A percentile compares a stretch with the other conserved stretches of the same genome.
phyloP scores from a whole-genome alignment of 2,329 filamentous ascomycete species.

The Aspergillus fumigatiaffinis region DNA sequence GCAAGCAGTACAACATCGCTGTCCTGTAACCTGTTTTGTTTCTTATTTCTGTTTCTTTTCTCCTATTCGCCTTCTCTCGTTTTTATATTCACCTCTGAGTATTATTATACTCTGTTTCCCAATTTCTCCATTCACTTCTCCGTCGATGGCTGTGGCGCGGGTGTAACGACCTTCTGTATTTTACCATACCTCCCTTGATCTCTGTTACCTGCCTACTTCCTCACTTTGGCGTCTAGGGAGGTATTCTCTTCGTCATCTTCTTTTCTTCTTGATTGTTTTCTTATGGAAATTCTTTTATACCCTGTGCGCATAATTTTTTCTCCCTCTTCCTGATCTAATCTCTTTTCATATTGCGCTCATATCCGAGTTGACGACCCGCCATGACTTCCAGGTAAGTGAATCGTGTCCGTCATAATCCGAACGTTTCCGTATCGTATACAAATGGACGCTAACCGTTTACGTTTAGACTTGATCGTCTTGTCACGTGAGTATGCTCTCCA shows the following conservation, averaged over 20 bases:
- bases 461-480: constrained; percentile 72
- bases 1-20: neutral
- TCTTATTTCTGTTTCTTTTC: neutral
- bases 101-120: neutral
- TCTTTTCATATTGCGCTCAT: constrained; percentile 18
- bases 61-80: neutral
- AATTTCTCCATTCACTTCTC: neutral
- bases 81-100: neutral
- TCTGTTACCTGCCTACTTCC: neutral
- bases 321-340: neutral
- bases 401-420: constrained; percentile 17
- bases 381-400: constrained; percentile 42
- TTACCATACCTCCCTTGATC: constrained; percentile 8
- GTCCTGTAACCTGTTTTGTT: neutral
- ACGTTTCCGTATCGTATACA: constrained; percentile 16
- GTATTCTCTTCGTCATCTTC: neutral
- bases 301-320: neutral
- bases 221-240: constrained; percentile 2
- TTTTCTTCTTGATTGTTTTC: constrained; percentile 3
- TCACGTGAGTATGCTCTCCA: constrained; percentile 65
- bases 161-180: constrained; percentile 17
- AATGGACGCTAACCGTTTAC: constrained; percentile 31
- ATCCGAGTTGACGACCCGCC: constrained; percentile 25
- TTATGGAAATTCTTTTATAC: constrained; percentile 2
- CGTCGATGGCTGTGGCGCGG: constrained; percentile 18